These are phyloP conservation scores for Fagopyrum esculentum DNA, from an alignment of 148 eudicot genomes.

Conservation along the genomic window DNA sequence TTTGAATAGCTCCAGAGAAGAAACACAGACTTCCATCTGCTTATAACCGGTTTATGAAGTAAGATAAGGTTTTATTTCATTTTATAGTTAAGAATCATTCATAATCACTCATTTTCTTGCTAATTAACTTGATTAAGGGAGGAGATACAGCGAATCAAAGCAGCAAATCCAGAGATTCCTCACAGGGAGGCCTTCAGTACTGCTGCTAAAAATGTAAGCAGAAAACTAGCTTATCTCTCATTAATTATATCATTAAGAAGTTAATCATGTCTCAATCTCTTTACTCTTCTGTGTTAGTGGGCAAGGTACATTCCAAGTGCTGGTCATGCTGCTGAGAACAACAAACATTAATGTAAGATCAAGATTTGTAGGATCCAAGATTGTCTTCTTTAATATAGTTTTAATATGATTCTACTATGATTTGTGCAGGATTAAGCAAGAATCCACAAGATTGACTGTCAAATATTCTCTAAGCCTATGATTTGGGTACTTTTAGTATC, in stretches of 20 bases:
- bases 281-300: slow-evolving; percentile 1
- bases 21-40: slow-evolving; percentile 98
- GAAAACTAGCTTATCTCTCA: neutral
- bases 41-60: slow-evolving; percentile 97
- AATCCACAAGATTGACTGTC: neutral
- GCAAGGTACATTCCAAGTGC: slow-evolving; percentile 12
- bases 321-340: neutral
- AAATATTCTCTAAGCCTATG: neutral
- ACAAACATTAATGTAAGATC: slow-evolving; percentile 4
- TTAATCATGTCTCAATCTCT: neutral
- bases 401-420: no score
- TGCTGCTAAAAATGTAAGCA: slow-evolving; percentile 82
- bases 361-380: no score
- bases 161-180: slow-evolving; percentile 86
- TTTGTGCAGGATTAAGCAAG: neutral
- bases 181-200: slow-evolving; percentile 96
- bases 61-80: neutral
- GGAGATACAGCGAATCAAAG: slow-evolving; percentile 95
- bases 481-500: neutral
- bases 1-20: slow-evolving; percentile 89
- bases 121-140: slow-evolving; percentile 40
- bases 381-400: no score
- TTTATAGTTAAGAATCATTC: neutral
- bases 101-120: neutral
- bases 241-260: neutral